These are phyloP conservation scores for Chaetomiaceae sp. DNA, from an alignment of 2,329 filamentous ascomycete genomes.

Conservation along the genomic window DNA sequence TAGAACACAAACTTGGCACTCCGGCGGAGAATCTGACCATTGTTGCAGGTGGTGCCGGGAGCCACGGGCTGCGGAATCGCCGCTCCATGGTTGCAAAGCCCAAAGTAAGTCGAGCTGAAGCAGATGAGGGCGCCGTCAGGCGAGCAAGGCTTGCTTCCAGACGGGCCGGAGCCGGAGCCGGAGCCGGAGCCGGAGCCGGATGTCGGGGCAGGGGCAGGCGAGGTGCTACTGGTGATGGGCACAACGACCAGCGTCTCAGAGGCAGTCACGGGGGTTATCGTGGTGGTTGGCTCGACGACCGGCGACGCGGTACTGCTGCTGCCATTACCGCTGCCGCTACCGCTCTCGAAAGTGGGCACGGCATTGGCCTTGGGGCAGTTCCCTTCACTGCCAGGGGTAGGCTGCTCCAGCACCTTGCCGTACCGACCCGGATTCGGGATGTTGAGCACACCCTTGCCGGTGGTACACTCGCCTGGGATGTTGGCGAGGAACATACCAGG, in stretches of 20 bases:
- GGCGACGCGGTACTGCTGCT: neutral
- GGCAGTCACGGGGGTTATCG: neutral
- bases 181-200: neutral
- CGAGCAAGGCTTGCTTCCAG: slow-evolving; percentile 17
- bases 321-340: neutral
- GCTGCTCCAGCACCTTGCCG: slow-evolving; percentile 24
- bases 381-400: slow-evolving; percentile 16
- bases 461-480: slow-evolving; percentile 33
- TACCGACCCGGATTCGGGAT: slow-evolving; percentile 27
- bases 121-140: slow-evolving; percentile 21
- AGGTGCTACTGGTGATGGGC: neutral
- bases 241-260: neutral
- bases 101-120: slow-evolving; percentile 19
- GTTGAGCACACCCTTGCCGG: slow-evolving; percentile 21
- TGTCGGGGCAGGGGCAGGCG: neutral
- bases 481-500: slow-evolving; percentile 59
- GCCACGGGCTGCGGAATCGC: slow-evolving; percentile 22
- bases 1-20: slow-evolving; percentile 5
- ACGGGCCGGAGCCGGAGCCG: neutral
- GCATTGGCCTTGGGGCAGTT: slow-evolving; percentile 18
- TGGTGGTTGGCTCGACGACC: neutral
- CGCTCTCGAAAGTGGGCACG: slow-evolving; percentile 19
- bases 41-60: slow-evolving; percentile 21
- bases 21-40: slow-evolving; percentile 12
- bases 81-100: slow-evolving; percentile 21